phyloP scores from a whole-genome alignment of 2,329 filamentous ascomycete species.

The Mariannaea elegans region DNA sequence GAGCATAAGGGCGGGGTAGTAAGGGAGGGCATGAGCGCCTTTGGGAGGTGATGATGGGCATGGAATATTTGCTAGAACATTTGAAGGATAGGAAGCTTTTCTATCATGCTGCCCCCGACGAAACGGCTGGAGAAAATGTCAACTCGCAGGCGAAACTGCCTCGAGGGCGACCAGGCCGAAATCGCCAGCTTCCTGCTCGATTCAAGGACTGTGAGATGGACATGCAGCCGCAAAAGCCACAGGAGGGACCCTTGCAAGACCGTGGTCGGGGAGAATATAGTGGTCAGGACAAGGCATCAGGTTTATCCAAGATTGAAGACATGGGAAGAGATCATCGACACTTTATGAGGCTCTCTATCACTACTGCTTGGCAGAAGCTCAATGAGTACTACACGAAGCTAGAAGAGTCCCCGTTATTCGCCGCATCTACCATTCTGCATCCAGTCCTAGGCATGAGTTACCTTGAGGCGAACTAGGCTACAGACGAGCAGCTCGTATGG shows the following conservation, averaged over 20 bases:
- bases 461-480: background rate
- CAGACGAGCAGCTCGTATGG: background rate
- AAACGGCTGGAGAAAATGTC: background rate
- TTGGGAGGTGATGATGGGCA: background rate
- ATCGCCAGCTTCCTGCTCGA: background rate
- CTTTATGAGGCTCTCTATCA: conserved; percentile 8
- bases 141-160: background rate
- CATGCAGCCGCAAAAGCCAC: background rate
- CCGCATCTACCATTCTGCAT: background rate
- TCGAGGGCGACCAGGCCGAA: background rate
- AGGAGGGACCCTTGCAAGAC: background rate
- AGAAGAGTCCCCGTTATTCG: background rate
- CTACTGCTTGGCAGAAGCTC: background rate
- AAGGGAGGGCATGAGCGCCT: background rate
- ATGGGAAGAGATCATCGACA: background rate
- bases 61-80: background rate
- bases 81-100: background rate
- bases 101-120: background rate
- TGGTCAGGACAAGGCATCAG: background rate
- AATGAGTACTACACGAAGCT: background rate
- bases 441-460: background rate
- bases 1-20: too few relatives aligned
- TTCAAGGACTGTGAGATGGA: background rate
- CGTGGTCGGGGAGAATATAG: background rate
- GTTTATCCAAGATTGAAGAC: background rate